Evolutionary conservation across 371 early-diverging fungal genomes (phyloP).

Genomic region (Rhizopus microsporus): DNA sequence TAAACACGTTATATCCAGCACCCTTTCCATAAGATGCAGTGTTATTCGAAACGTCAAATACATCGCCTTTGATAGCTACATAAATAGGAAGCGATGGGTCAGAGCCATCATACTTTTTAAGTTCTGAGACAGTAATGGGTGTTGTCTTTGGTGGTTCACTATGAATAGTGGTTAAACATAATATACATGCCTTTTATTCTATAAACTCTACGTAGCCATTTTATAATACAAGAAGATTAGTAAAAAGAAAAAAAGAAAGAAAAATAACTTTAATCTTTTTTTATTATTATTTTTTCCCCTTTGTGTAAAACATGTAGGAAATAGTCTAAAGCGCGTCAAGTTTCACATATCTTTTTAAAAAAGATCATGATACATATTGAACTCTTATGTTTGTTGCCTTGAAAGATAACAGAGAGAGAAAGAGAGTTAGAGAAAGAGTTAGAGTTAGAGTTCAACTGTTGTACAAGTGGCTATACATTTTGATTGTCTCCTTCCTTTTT

Average conservation of each 20-base stretch:
- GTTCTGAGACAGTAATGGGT: conserved; percentile 62
- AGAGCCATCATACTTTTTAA: conserved; percentile 71
- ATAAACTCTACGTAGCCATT: conserved; percentile 24
- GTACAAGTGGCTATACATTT: not conserved
- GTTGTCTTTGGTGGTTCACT: conserved; percentile 54
- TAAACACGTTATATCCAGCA: conserved; percentile 71
- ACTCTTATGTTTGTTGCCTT: not conserved
- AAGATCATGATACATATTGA: not conserved
- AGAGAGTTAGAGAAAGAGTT: not conserved
- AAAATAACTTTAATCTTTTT: conserved; percentile 1
- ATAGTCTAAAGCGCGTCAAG: too few species aligned
- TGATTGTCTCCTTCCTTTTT: not conserved
- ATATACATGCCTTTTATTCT: not conserved
- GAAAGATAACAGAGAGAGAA: not conserved
- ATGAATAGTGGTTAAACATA: not conserved
- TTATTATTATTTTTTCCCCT: not conserved
- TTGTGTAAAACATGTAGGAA: not conserved
- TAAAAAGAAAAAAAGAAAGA: not conserved
- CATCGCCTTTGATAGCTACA: conserved; percentile 79
- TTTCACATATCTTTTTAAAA: not conserved
- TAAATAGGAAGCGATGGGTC: conserved; percentile 72
- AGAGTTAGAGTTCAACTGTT: not conserved
- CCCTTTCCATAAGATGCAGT: conserved; percentile 68
- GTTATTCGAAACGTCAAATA: conserved; percentile 80
- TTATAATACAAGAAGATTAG: conserved; percentile 3